These are phyloP conservation scores for Malus sieversii DNA, from an alignment of 306 rosid species.

Conservation along the genomic window DNA sequence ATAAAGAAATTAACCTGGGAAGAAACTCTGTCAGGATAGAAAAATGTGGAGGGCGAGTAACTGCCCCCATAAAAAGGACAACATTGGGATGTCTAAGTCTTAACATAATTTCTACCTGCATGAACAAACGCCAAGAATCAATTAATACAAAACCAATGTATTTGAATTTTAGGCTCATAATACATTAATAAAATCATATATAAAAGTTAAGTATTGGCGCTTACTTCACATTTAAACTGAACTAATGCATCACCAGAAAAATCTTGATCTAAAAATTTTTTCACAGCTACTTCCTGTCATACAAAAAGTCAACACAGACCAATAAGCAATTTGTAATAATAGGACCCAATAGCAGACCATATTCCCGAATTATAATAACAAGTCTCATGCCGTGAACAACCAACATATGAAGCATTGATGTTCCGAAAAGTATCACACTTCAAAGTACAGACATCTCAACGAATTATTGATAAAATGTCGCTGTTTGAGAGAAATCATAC, in stretches of 20 bases:
- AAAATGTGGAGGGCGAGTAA: constrained; percentile 87
- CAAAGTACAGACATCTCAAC: neutral
- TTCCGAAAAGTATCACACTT: constrained; percentile 1
- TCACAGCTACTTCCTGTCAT: constrained; percentile 94
- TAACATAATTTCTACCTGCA: constrained; percentile 95
- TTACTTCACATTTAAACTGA: constrained; percentile 94
- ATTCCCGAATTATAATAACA: neutral
- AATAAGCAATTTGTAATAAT: neutral
- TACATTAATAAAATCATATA: neutral
- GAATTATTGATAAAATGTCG: neutral
- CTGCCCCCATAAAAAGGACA: constrained; percentile 99
- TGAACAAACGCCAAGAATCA: constrained; percentile 3
- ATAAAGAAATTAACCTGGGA: constrained; percentile 57
- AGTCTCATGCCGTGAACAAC: constrained; percentile 6
- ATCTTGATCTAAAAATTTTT: constrained; percentile 95
- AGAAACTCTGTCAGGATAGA: constrained; percentile 95
- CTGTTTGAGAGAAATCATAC: neutral
- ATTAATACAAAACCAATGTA: neutral
- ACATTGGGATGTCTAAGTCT: constrained; percentile 98
- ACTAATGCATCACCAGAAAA: constrained; percentile 87
- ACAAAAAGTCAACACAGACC: constrained; percentile 18
- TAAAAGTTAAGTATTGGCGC: constrained; percentile 21
- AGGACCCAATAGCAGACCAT: neutral
- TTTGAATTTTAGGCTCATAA: neutral
- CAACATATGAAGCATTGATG: neutral